Conservation (phyloP, 306 rosid genomes). For the Astragalus glycyphyllos region DNA sequence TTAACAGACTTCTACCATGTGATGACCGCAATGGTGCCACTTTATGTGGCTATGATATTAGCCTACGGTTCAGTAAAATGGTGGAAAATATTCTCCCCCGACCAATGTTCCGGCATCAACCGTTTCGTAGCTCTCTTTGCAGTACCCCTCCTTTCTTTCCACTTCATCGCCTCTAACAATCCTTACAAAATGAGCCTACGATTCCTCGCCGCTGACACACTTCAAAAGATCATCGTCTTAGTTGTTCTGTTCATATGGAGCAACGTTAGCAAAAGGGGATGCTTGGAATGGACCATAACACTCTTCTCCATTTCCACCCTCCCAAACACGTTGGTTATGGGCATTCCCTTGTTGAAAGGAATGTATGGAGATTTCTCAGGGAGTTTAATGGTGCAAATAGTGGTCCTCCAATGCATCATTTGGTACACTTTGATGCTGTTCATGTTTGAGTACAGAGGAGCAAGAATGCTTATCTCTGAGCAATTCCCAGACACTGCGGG, state of each 20-base stretch:
- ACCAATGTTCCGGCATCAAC: constrained; percentile 93
- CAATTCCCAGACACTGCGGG: constrained; percentile 90
- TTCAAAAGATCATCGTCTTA: constrained; percentile 77
- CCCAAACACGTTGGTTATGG: constrained; percentile 92
- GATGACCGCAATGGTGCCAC: constrained; percentile 94
- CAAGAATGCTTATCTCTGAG: constrained; percentile 72
- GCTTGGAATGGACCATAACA: constrained; percentile 86
- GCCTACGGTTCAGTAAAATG: constrained; percentile 95
- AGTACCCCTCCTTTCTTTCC: constrained; percentile 88
- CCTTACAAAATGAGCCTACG: constrained; percentile 82
- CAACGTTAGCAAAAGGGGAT: constrained; percentile 62
- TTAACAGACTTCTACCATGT: constrained; percentile 84
- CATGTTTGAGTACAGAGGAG: constrained; percentile 83
- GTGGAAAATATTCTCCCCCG: constrained; percentile 95
- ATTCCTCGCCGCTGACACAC: constrained; percentile 86
- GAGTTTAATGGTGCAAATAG: constrained; percentile 88
- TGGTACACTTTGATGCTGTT: constrained; percentile 90
- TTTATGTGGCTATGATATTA: constrained; percentile 87
- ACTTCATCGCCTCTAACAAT: constrained; percentile 80
- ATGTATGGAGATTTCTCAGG: constrained; percentile 88
- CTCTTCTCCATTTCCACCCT: constrained; percentile 83
- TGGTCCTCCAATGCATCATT: constrained; percentile 88
- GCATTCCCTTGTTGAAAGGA: constrained; percentile 80
- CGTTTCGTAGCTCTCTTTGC: constrained; percentile 91
- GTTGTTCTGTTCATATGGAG: constrained; percentile 62